Evolutionary conservation across 768 basidiomycete species (phyloP).

Genomic region (Collybia sordida): DNA sequence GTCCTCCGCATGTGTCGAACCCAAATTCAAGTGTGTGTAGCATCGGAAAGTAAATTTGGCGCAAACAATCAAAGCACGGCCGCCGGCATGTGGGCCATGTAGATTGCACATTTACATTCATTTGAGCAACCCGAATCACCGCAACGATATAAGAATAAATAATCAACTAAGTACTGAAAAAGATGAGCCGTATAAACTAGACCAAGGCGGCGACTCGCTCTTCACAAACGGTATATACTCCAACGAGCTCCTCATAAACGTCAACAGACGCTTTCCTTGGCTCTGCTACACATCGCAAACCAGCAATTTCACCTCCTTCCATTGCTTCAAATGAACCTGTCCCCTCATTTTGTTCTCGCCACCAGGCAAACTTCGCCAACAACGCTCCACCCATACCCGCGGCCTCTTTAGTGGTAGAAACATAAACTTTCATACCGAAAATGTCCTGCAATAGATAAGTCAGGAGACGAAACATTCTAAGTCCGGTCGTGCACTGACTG

Average conservation of each 20-base stretch:
- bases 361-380: conserved; percentile 72
- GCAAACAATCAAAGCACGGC: too few species aligned
- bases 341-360: conserved; percentile 44
- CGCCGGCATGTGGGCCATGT: too few species aligned
- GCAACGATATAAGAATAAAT: too few species aligned
- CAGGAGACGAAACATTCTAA: background rate
- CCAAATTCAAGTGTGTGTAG: too few species aligned
- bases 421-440: conserved; percentile 74
- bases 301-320: conserved; percentile 48
- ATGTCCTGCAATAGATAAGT: conserved; percentile 46
- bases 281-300: conserved; percentile 61
- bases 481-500: conserved; percentile 32
- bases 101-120: too few species aligned
- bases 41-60: too few species aligned
- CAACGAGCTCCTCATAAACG: conserved; percentile 56
- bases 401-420: conserved; percentile 66
- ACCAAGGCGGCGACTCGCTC: conserved; percentile 35
- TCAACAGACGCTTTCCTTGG: conserved; percentile 43
- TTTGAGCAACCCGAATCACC: too few species aligned
- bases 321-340: conserved; percentile 64
- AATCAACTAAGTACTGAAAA: too few species aligned
- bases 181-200: background rate
- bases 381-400: conserved; percentile 73
- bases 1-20: too few species aligned
- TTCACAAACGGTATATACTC: conserved; percentile 57